phyloP scores from a whole-genome alignment of 352 stramenopile genomes.

The Phytophthora capsici region DNA sequence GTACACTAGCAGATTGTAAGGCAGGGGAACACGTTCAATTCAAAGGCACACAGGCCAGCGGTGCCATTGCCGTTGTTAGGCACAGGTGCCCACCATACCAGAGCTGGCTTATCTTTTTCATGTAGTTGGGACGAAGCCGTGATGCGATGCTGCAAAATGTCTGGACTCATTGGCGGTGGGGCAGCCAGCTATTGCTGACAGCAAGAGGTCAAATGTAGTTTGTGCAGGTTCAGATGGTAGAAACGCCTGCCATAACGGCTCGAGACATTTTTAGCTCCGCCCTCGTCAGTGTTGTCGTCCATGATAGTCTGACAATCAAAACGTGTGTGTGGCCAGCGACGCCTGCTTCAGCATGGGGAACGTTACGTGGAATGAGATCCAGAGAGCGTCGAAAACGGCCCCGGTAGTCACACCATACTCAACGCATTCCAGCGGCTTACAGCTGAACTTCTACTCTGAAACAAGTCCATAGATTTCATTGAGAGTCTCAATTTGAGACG shows the following conservation, averaged over 20 bases:
- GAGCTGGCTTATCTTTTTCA: conserved; percentile 4
- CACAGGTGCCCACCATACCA: background rate
- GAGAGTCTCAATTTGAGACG: no score
- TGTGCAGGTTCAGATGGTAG: conserved; percentile 18
- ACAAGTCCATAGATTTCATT: conserved; percentile 14
- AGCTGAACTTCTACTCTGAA: conserved; percentile 6
- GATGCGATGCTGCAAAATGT: conserved; percentile 24
- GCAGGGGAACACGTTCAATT: background rate
- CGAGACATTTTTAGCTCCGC: conserved; percentile 8
- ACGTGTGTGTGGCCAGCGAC: background rate
- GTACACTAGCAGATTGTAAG: conserved; percentile 14
- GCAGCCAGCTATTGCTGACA: background rate
- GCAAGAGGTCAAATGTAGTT: background rate
- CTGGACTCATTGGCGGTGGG: conserved; percentile 31
- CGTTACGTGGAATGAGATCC: conserved; percentile 17
- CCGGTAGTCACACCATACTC: background rate
- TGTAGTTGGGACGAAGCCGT: conserved; percentile 16
- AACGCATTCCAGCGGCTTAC: conserved; percentile 5
- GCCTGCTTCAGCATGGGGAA: conserved; percentile 16
- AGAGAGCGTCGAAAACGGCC: conserved; percentile 18
- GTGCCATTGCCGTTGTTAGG: conserved; percentile 11
- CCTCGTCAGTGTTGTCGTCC: background rate
- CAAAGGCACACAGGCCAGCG: background rate
- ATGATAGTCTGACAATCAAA: conserved; percentile 1
- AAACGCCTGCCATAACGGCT: conserved; percentile 16